Conservation (phyloP, 176 grass and related monocot genomes). For the Lolium perenne region DNA sequence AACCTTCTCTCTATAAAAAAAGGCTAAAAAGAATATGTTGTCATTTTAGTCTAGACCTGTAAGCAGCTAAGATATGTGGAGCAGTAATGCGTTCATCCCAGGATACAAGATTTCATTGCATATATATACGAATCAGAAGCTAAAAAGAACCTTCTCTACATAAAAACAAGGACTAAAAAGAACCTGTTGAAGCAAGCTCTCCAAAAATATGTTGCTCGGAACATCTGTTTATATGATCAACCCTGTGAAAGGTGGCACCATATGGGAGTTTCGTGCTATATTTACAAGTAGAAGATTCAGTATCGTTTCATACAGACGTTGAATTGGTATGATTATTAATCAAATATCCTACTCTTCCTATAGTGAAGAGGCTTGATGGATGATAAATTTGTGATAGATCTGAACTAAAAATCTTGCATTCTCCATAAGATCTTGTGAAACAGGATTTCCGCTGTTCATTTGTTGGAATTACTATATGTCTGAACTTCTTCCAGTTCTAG, state of each 20-base stretch:
- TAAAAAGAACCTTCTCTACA: neutral
- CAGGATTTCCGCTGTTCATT: neutral
- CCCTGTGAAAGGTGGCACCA: neutral
- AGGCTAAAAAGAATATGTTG: neutral
- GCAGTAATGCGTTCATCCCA: too few species aligned
- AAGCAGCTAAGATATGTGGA: neutral
- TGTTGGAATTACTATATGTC: neutral
- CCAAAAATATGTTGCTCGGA: neutral
- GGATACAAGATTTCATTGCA: too few species aligned
- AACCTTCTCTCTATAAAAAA: too few species aligned
- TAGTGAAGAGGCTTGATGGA: neutral
- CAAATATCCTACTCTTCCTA: neutral
- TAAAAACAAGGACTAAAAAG: neutral
- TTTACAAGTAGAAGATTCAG: neutral
- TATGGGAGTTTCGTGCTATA: neutral
- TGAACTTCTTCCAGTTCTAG: neutral
- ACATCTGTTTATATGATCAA: slow-evolving; percentile 8
- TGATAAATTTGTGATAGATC: neutral
- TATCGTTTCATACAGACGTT: neutral
- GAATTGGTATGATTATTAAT: neutral
- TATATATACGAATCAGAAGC: neutral
- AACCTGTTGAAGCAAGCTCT: neutral
- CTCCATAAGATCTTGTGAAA: neutral
- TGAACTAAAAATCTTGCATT: neutral
- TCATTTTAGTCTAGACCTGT: neutral